Percentiles rank a stretch among this genome's conserved stretches.
Evolutionary conservation across 164 flowering plant genomes (phyloP).

Genomic region (Vitis vinifera): DNA sequence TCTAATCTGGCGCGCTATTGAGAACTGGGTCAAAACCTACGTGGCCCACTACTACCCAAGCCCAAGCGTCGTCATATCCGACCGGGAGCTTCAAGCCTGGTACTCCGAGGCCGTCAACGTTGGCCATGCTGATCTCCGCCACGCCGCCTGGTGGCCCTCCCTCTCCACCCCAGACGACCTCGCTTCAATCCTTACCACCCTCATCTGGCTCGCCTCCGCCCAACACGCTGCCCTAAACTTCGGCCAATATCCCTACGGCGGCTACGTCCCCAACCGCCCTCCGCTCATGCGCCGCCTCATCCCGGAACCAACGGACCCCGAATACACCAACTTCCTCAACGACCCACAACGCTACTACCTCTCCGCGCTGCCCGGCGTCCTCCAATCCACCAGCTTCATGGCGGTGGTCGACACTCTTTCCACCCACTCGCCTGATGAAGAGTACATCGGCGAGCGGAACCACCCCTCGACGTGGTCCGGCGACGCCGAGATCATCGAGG

Average conservation of each 20-base stretch:
- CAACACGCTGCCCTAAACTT: slow-evolving; percentile 96
- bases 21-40: slow-evolving; percentile 67
- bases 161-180: slow-evolving; percentile 47
- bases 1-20: slow-evolving; percentile 78
- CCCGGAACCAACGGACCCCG: slow-evolving; percentile 75
- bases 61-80: slow-evolving; percentile 38
- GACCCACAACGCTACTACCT: slow-evolving; percentile 83
- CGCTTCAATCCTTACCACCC: slow-evolving; percentile 64
- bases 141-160: slow-evolving; percentile 83
- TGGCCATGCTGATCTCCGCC: slow-evolving; percentile 76
- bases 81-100: slow-evolving; percentile 89
- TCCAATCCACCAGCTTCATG: slow-evolving; percentile 80
- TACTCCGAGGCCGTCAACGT: slow-evolving; percentile 77
- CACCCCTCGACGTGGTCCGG: slow-evolving; percentile 81
- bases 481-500: slow-evolving; percentile 63
- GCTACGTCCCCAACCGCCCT: slow-evolving; percentile 94
- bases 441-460: slow-evolving; percentile 80
- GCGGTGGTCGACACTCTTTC: slow-evolving; percentile 89
- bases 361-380: slow-evolving; percentile 60
- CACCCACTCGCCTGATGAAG: slow-evolving; percentile 94
- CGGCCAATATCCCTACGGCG: slow-evolving; percentile 95
- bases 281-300: slow-evolving; percentile 81
- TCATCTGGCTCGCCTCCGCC: slow-evolving; percentile 96
- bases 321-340: slow-evolving; percentile 47
- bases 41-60: slow-evolving; percentile 73